phyloP scores from a whole-genome alignment of 371 early-diverging fungal genomes.

The Mucor plumbeus region DNA sequence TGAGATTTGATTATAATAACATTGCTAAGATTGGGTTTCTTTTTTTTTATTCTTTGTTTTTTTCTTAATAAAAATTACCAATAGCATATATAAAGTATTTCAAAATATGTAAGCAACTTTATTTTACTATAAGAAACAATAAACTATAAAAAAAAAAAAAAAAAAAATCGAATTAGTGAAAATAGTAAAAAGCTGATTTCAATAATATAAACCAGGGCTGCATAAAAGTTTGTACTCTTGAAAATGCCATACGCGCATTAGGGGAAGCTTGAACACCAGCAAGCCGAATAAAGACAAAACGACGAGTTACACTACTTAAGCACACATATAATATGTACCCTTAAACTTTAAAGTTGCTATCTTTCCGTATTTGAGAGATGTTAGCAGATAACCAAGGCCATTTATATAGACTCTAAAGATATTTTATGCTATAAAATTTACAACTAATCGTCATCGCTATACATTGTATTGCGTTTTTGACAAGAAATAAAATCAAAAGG shows the following conservation, averaged over 20 bases:
- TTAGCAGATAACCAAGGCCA: not conserved
- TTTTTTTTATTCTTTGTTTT: not conserved
- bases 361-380: not conserved
- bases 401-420: not conserved
- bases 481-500: not conserved
- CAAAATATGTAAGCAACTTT: not conserved
- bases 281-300: not conserved
- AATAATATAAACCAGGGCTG: slow-evolving; percentile 11
- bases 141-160: not conserved
- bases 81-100: not conserved
- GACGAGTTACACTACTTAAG: slow-evolving; percentile 3
- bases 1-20: not conserved
- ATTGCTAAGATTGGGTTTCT: not conserved
- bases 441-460: not conserved
- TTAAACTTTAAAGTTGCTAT: slow-evolving; percentile 1
- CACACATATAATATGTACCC: slow-evolving; percentile 3
- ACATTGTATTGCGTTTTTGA: not conserved
- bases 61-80: not conserved
- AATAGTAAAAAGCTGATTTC: slow-evolving; percentile 17
- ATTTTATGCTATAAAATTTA: not conserved
- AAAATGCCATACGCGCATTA: slow-evolving; percentile 9
- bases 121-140: not conserved
- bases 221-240: slow-evolving; percentile 19
- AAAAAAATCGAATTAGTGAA: slow-evolving; percentile 14
- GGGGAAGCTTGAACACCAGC: not conserved